These are phyloP conservation scores for Candida sp. DNA, from an alignment of 1,139 yeast species.

Conservation along the genomic window DNA sequence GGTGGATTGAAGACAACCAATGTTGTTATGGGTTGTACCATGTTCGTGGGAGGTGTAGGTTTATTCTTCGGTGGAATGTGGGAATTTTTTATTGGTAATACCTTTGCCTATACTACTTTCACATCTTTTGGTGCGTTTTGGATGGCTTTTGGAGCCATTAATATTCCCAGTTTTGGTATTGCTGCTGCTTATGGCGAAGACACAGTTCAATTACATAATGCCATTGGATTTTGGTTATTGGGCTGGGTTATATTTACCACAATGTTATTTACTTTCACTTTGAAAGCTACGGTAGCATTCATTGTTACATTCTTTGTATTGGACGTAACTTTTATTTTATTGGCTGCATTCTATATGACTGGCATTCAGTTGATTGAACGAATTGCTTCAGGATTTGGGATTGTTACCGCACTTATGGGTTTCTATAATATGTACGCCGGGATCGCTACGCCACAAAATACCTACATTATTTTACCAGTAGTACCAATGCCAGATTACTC, in stretches of 20 bases:
- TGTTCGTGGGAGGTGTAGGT: conserved; percentile 41
- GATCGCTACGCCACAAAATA: conserved; percentile 25
- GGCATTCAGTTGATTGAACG: conserved; percentile 28
- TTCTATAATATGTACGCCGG: conserved; percentile 40
- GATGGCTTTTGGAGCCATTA: conserved; percentile 31
- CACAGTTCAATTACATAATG: conserved; percentile 20
- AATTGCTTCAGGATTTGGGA: conserved; percentile 74
- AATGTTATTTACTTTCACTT: conserved; percentile 28
- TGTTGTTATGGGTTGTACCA: conserved; percentile 35
- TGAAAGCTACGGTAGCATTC: conserved; percentile 35
- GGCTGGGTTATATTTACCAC: conserved; percentile 40
- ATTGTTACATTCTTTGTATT: conserved; percentile 26
- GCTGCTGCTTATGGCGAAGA: conserved; percentile 44
- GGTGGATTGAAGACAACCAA: conserved; percentile 28
- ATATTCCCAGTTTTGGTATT: conserved; percentile 42
- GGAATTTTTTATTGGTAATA: conserved; percentile 36
- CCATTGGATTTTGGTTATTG: conserved; percentile 33
- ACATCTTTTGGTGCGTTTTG: conserved; percentile 35
- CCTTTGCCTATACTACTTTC: conserved; percentile 34
- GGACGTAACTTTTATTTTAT: conserved; percentile 30
- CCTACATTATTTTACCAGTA: conserved; percentile 19
- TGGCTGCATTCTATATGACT: conserved; percentile 33
- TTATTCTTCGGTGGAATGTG: conserved; percentile 46
- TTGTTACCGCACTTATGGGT: conserved; percentile 49
- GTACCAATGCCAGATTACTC: background rate